A percentile compares a stretch with the other conserved stretches of the same genome.
These are phyloP conservation scores for Daldinia sp. DNA, from an alignment of 2,329 filamentous ascomycete genomes.

Conservation along the genomic window DNA sequence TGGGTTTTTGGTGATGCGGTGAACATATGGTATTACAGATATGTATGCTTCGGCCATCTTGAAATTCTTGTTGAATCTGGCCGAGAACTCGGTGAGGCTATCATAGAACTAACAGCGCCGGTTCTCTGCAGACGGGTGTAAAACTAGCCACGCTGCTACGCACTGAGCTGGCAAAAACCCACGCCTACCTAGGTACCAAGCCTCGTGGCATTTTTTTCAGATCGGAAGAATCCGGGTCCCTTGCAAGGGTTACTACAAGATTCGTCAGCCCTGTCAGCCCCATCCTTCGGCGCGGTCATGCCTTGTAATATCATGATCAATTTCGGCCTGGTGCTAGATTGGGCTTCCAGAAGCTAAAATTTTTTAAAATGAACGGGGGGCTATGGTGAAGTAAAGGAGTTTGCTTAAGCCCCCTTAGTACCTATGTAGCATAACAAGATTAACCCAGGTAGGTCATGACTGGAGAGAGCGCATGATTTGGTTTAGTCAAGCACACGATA, in stretches of 20 bases:
- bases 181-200: not conserved
- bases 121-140: conserved; percentile 6
- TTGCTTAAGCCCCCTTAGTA: conserved; percentile 17
- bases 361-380: conserved; percentile 24
- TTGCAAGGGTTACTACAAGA: conserved; percentile 34
- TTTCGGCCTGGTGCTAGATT: conserved; percentile 38
- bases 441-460: not conserved
- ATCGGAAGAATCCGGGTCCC: conserved; percentile 43
- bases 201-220: conserved; percentile 39
- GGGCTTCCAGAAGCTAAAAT: conserved; percentile 26
- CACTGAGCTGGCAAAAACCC: not conserved
- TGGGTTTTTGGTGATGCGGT: conserved; percentile 13
- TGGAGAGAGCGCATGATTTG: not conserved
- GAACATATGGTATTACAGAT: conserved; percentile 11
- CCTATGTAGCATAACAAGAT: not conserved
- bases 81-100: conserved; percentile 1
- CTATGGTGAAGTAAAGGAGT: conserved; percentile 15
- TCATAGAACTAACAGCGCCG: not conserved
- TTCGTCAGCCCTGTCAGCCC: conserved; percentile 43
- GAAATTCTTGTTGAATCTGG: conserved; percentile 9
- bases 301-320: conserved; percentile 36
- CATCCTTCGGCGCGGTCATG: conserved; percentile 27
- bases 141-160: conserved; percentile 19
- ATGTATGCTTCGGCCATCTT: conserved; percentile 21
- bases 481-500: conserved; percentile 2